Evolutionary conservation across 352 stramenopile genomes (phyloP).

Genomic region (Phytophthora aleatoria): DNA sequence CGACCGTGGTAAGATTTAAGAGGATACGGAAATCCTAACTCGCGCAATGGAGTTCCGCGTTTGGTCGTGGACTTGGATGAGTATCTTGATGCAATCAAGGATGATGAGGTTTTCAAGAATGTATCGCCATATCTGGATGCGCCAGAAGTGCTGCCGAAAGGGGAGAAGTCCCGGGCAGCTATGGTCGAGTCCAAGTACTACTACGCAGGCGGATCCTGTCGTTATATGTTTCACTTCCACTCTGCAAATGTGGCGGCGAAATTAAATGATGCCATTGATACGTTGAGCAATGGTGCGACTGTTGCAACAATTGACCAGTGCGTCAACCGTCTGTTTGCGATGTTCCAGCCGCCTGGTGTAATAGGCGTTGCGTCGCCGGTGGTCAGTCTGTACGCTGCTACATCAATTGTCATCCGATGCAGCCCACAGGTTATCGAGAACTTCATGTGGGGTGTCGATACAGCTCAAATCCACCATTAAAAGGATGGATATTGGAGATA

Average conservation of each 20-base stretch:
- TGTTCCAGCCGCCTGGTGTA: background rate
- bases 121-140: too few relatives aligned
- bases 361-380: background rate
- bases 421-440: constrained; percentile 4
- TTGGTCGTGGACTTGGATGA: too few relatives aligned
- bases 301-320: background rate
- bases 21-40: too few relatives aligned
- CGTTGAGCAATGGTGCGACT: background rate
- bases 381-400: constrained; percentile 4
- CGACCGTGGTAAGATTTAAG: too few relatives aligned
- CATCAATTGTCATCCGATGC: constrained; percentile 10
- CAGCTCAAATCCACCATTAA: constrained; percentile 1
- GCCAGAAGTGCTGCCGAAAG: too few relatives aligned
- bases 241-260: background rate
- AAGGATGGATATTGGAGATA: constrained; percentile 24
- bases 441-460: constrained; percentile 4
- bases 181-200: too few relatives aligned
- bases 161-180: too few relatives aligned
- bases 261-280: background rate
- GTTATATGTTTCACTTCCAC: too few relatives aligned
- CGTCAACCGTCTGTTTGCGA: background rate
- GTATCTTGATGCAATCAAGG: too few relatives aligned
- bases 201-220: too few relatives aligned
- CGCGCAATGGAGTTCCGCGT: too few relatives aligned
- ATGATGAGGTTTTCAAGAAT: too few relatives aligned